These are phyloP conservation scores for Durotheca rogersii DNA, from an alignment of 495 filamentous ascomycete genomes.

Conservation along the genomic window DNA sequence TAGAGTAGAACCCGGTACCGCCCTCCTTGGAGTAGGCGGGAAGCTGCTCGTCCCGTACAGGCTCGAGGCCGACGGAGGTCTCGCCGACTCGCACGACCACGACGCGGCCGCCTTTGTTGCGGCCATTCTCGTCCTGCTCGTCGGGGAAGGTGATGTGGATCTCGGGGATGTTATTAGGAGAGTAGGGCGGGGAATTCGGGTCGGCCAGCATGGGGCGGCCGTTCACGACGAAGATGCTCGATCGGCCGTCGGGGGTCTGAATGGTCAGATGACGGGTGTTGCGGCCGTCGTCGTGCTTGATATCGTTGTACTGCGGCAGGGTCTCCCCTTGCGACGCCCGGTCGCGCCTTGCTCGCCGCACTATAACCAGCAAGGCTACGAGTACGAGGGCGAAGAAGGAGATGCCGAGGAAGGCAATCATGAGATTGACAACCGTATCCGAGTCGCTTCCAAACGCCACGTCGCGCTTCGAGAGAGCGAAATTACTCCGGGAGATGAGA, in stretches of 20 bases:
- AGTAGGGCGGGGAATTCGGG: constrained; percentile 71
- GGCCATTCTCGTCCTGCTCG: constrained; percentile 85
- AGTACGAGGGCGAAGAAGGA: constrained; percentile 66
- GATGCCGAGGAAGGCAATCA: constrained; percentile 78
- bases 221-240: constrained; percentile 71
- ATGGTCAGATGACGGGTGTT: constrained; percentile 52
- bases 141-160: constrained; percentile 99
- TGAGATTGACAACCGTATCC: constrained; percentile 62
- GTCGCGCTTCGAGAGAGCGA: constrained; percentile 37
- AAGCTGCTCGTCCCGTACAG: constrained; percentile 73
- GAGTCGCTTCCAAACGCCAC: constrained; percentile 43
- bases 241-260: constrained; percentile 64
- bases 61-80: constrained; percentile 81
- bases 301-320: constrained; percentile 58
- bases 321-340: constrained; percentile 51
- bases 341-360: constrained; percentile 59
- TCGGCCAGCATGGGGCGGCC: constrained; percentile 70
- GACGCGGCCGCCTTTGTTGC: constrained; percentile 78
- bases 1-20: constrained; percentile 76
- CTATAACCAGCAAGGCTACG: constrained; percentile 63
- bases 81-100: constrained; percentile 94
- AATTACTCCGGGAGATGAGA: constrained; percentile 54
- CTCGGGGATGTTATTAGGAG: constrained; percentile 79
- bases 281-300: constrained; percentile 53
- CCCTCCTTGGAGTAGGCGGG: constrained; percentile 83